Base-by-base conservation (phyloP, 495 filamentous ascomycete genomes). In the Saxispiralis lemnorum region DNA sequence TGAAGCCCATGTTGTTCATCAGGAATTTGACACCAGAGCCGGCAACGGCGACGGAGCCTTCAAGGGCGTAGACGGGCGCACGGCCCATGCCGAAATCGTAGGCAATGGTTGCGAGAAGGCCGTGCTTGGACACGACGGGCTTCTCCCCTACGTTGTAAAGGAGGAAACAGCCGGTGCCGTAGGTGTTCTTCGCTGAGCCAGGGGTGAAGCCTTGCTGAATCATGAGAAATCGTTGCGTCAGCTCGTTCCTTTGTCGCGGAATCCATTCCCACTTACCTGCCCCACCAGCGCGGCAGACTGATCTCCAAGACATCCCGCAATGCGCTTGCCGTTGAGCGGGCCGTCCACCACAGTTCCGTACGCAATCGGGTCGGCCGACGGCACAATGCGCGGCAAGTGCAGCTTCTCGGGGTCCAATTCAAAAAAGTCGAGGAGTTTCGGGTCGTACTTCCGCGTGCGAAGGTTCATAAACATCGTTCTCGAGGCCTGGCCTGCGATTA, bases 401-500 rank as follows among this genome's bases (percentile, higher is more conserved):
- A 93, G 66, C 58, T 89, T 92, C 46, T 62, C 71, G 31, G 62
- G 62, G 61, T 92, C 81, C 46, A 92, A 67, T 30, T 73, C 73
- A 60, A 94, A 94, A 65, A 92, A 96, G 16, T 75, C 64, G 36
- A 96, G 67, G 5, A 93, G 68, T 33, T 67, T 70, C 42, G 89
- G 75, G 56, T 92, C 84, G 57, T 94, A 96, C 54, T 93, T 63
- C 21, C 92, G 66, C 5, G 79, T 89, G 47, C 79, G 71, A 31
- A 96, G 68, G 61, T 94, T 89, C 76, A 93, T 86, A 60, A 94
- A 93, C 88, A 93, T 94, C 41, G 88, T 96, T 48, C 88, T 65
- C 13, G 83, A 89, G 21, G 88, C 87, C 24, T 28, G 24, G 24
- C 9, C 24, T 9, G 9, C 24, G 9, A 28, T 28, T 9, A 28